Evolutionary conservation across 306 rosid genomes (phyloP).

Genomic region (Ochetophila trinervis): DNA sequence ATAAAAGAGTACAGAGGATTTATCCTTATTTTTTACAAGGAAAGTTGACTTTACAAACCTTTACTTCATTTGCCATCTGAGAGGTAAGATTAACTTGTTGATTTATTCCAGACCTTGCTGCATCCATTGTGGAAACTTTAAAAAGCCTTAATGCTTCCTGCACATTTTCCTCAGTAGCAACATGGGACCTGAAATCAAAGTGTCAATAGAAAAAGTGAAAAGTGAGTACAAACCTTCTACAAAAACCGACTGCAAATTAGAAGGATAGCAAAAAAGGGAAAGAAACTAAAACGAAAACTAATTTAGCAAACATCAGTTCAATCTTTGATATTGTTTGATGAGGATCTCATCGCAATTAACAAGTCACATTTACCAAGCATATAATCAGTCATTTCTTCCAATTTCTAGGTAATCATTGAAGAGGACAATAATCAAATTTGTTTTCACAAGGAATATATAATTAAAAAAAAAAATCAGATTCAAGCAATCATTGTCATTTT

Average conservation of each 20-base stretch:
- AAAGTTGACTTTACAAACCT: conserved; percentile 47
- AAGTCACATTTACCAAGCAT: too few relatives aligned
- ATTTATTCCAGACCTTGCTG: conserved; percentile 88
- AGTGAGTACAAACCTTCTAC: neutral
- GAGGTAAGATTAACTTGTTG: conserved; percentile 81
- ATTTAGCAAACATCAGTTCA: too few relatives aligned
- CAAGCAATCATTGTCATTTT: too few relatives aligned
- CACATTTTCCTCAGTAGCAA: conserved; percentile 83
- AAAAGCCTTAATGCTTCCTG: conserved; percentile 86
- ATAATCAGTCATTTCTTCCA: too few relatives aligned
- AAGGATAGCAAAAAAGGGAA: too few relatives aligned
- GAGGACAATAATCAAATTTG: too few relatives aligned
- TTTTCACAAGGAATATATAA: too few relatives aligned
- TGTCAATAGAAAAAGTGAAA: conserved; percentile 9
- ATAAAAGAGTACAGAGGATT: conserved; percentile 3
- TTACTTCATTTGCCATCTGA: conserved; percentile 85
- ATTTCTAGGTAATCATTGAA: too few relatives aligned
- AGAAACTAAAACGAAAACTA: too few relatives aligned
- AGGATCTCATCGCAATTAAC: neutral
- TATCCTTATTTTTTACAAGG: neutral
- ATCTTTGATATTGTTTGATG: too few relatives aligned
- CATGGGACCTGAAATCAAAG: conserved; percentile 52
- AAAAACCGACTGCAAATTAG: too few relatives aligned
- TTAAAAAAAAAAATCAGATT: too few relatives aligned
- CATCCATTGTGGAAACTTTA: conserved; percentile 92